phyloP scores from a whole-genome alignment of 1,139 yeast genomes.

The Scheffersomyces cryptocercus region DNA sequence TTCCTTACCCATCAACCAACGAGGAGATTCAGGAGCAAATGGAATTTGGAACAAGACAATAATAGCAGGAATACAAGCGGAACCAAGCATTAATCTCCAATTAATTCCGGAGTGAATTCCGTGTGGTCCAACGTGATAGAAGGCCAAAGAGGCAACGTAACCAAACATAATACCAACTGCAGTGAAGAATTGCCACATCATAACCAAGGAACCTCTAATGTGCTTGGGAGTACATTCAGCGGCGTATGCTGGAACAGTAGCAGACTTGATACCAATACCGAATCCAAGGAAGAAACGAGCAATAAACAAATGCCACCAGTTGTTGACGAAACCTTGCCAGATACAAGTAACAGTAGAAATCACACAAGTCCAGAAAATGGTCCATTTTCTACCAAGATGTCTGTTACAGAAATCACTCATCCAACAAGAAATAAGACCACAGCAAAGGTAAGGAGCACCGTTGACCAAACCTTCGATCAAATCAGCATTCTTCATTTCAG shows the following conservation, averaged over 20 bases:
- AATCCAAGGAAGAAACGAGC: conserved; percentile 74
- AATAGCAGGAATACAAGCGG: conserved; percentile 74
- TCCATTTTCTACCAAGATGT: conserved; percentile 69
- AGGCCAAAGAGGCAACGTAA: conserved; percentile 68
- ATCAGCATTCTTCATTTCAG: conserved; percentile 48
- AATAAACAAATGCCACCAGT: conserved; percentile 75
- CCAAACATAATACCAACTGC: conserved; percentile 87
- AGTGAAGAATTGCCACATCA: conserved; percentile 90
- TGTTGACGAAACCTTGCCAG: conserved; percentile 74
- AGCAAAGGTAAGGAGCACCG: conserved; percentile 80
- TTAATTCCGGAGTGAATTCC: conserved; percentile 43
- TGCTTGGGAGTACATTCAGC: conserved; percentile 80
- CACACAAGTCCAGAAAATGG: conserved; percentile 66
- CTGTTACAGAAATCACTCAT: conserved; percentile 67
- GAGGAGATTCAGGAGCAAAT: conserved; percentile 36
- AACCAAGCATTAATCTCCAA: conserved; percentile 83
- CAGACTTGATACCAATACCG: conserved; percentile 79
- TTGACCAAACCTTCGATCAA: conserved; percentile 77
- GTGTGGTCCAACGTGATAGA: conserved; percentile 30
- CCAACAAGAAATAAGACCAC: conserved; percentile 73
- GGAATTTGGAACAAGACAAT: conserved; percentile 68
- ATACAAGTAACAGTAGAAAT: conserved; percentile 69
- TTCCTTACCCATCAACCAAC: conserved; percentile 32
- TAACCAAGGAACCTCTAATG: conserved; percentile 77
- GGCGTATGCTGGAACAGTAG: conserved; percentile 79